Evolutionary conservation across 1,284 basidiomycete species (phyloP).

Genomic region (Ganoderma leucocontextum): DNA sequence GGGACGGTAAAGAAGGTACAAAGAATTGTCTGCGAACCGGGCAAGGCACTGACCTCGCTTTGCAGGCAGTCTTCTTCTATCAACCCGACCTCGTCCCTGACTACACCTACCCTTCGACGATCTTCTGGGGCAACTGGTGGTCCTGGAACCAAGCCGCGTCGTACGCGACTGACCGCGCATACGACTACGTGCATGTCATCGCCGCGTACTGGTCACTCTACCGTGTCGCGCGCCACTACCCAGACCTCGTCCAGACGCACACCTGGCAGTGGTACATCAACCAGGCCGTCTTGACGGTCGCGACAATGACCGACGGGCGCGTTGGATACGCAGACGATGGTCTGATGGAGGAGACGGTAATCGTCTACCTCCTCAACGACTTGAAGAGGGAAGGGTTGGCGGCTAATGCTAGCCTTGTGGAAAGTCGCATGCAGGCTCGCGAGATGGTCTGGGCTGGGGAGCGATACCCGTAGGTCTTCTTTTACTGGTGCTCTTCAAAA

Average conservation of each 20-base stretch:
- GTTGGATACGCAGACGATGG: conserved; percentile 59
- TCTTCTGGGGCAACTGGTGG: conserved; percentile 66
- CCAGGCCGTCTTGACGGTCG: conserved; percentile 60
- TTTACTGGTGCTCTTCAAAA: not conserved
- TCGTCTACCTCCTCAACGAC: conserved; percentile 57
- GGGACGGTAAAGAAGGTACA: conserved; percentile 62
- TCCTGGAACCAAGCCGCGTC: conserved; percentile 62
- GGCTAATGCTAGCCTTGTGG: conserved; percentile 56
- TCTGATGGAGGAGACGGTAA: conserved; percentile 67
- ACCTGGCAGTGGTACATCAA: conserved; percentile 67
- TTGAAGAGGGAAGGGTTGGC: conserved; percentile 61
- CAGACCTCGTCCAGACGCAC: conserved; percentile 52
- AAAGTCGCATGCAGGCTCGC: conserved; percentile 56
- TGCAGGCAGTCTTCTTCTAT: conserved; percentile 63
- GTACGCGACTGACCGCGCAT: conserved; percentile 60
- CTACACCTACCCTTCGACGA: conserved; percentile 58
- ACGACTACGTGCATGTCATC: conserved; percentile 66
- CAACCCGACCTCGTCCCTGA: conserved; percentile 53
- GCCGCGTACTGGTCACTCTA: conserved; percentile 68
- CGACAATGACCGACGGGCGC: conserved; percentile 54
- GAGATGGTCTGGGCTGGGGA: conserved; percentile 55
- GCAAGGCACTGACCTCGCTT: too few relatives aligned
- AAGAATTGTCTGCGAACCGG: not conserved
- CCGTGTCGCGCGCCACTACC: conserved; percentile 66
- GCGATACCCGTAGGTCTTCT: conserved; percentile 56